Percentiles rank a stretch among this genome's conserved stretches.
Evolutionary conservation across 148 eudicot species (phyloP).

Genomic region (Arbutus unedo): DNA sequence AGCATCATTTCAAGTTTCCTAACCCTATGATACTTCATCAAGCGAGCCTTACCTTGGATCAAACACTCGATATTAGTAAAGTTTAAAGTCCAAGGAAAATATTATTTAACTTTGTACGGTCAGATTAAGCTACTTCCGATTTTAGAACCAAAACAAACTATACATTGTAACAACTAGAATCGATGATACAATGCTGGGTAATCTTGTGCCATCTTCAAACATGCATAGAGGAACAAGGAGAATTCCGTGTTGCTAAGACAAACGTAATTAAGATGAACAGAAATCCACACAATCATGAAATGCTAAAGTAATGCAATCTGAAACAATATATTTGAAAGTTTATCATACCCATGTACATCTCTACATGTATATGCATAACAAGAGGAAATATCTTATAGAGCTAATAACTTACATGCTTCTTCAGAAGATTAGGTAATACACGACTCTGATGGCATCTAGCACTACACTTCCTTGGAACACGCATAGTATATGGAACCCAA

Average conservation of each 20-base stretch:
- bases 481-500: constrained; percentile 65
- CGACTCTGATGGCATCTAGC: constrained; percentile 70
- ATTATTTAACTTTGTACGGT: not conserved
- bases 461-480: constrained; percentile 95
- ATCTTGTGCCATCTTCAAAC: not conserved
- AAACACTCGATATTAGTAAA: not conserved
- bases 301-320: not conserved
- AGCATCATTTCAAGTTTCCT: not conserved
- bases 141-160: not conserved
- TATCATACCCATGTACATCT: constrained; percentile 10
- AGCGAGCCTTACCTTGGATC: not conserved
- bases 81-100: not conserved
- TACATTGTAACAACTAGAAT: not conserved
- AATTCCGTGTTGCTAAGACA: not conserved
- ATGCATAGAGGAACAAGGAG: not conserved
- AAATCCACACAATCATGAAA: not conserved
- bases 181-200: not conserved
- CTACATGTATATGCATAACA: not conserved
- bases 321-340: not conserved
- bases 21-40: not conserved
- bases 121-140: not conserved
- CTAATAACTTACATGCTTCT: constrained; percentile 75
- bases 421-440: constrained; percentile 65
- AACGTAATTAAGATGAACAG: not conserved
- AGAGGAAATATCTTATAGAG: not conserved